phyloP scores from a whole-genome alignment of 73 alveolate species.

The Paramecium biaurelia region DNA sequence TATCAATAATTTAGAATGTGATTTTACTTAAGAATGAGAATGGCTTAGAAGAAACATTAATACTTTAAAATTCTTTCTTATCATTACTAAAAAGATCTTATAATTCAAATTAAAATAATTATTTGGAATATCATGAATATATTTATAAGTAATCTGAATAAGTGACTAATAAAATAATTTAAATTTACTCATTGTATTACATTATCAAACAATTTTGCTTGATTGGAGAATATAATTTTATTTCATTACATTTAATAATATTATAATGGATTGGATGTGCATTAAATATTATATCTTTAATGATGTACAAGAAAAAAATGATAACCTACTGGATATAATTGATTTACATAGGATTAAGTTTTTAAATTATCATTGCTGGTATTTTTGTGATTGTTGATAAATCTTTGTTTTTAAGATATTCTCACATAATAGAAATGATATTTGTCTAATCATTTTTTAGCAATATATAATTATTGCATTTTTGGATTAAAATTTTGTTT shows the following conservation, averaged over 20 bases:
- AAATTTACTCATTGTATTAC: neutral
- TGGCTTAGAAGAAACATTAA: neutral
- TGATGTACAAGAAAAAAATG: neutral
- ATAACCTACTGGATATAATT: neutral
- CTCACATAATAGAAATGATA: neutral
- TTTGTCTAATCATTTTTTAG: neutral
- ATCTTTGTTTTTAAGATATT: neutral
- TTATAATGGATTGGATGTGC: constrained; percentile 5
- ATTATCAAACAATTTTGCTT: neutral
- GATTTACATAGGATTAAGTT: neutral
- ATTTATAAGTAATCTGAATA: neutral
- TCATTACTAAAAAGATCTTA: neutral
- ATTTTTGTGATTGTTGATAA: neutral
- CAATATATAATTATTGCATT: neutral
- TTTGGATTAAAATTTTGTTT: neutral
- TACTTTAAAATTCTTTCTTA: neutral
- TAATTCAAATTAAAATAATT: neutral
- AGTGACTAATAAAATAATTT: neutral
- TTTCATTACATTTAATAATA: neutral
- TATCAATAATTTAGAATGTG: neutral
- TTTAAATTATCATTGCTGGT: neutral
- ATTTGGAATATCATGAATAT: neutral
- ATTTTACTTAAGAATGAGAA: neutral
- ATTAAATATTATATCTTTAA: neutral
- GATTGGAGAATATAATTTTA: neutral